Base-by-base conservation (phyloP, 1,284 basidiomycete genomes). In the Filobasidium uniguttulatum region DNA sequence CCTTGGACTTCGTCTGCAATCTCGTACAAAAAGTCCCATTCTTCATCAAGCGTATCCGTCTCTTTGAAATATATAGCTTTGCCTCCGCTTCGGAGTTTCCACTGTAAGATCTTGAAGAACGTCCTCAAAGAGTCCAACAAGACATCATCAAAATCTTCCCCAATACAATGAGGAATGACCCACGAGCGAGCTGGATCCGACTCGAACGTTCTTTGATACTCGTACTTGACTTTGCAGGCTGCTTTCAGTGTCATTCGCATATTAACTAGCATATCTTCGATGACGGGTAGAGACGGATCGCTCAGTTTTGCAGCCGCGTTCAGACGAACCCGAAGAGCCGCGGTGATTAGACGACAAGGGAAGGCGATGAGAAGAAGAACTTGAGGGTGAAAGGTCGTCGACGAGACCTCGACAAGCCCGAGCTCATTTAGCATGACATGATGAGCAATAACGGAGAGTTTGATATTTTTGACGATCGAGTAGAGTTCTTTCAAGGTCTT, bases 11-110 rank as follows among this genome's bases (percentile, higher is more conserved):
- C 85, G 64, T 90, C 75, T 47, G 89, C 89, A 37, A 96, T 89
- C 62, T 88, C 86, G 60, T 87, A 89, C 66, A 98, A 81, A 37
- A 94, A 94, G 36, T 83, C 81, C 87, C 91, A 96, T 60, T 98
- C 91, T 20, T 84, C 83, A 65, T 99, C 94, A 28, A 98, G 76
- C 22, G 97, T 81, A 63, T 98, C 94, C 1, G 91, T 96, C 72
- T 98, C 93, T 62, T 94, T 93, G 72, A 96, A 94, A 68, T 93
- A 87, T 47, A 91, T 85, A 22, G 84, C 83, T 64, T 86, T 89
- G 51, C 79, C 77, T n/a, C 85, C 85, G 55, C 85, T 86, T 70
- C 93, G 93, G 48, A 99, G 76, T 67, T 96, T 94, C 82, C 84
- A 89, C 59, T 94, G 87, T 26, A 98, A 80, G 29, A 99, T 74